Evolutionary conservation across 305 asterid genomes (phyloP), one percentile per base, ranked within the genome.

Genomic region (Fraxinus sp.): DNA sequence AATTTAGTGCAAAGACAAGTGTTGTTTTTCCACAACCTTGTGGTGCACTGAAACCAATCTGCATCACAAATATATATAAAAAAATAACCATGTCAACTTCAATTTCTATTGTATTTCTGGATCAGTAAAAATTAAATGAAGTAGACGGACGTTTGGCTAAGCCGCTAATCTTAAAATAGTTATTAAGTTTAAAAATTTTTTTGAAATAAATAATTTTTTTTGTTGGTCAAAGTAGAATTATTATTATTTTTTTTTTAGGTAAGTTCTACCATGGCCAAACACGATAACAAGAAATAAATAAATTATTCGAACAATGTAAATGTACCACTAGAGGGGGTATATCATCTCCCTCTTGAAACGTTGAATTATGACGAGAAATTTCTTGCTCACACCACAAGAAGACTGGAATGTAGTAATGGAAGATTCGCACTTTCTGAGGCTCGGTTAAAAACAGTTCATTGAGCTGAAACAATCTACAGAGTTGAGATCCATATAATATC

Each of bases 11-110:
- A 81, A 94, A 94, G 82, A 95, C 99, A 35, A 97, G 97, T 0
- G 99, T 95, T 10, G 99, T 93, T 84, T 97, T 97, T 76, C 99
- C 99, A 89, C 98, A 95, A 76, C 99, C 99, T 89, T 97, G 99
- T n/a, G 99, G 99, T 11, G 98, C 98, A 84, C 99, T 97, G 87
- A 97, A 95, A 81, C 99, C 99, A 88, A 97, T 97, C 99, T 97
- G 90, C 94, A 89, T 55, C 79, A 83, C 82, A 74, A 85, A 68
- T 55, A 85, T 70, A 85, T 20, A 64, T n/a, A 70, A 82, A 35
- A 7, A 78, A 66, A 59, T 59, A 24, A 72, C 73, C 30, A 86
- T 18, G 78, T 71, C 52, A 81, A 78, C 78, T 81, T 80, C 81
- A 80, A 59, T 16, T 7, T 59, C 28, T 20, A 59, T 22, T 59